Conservation (phyloP, 768 basidiomycete genomes). For the Psilocybe subaeruginosa region DNA sequence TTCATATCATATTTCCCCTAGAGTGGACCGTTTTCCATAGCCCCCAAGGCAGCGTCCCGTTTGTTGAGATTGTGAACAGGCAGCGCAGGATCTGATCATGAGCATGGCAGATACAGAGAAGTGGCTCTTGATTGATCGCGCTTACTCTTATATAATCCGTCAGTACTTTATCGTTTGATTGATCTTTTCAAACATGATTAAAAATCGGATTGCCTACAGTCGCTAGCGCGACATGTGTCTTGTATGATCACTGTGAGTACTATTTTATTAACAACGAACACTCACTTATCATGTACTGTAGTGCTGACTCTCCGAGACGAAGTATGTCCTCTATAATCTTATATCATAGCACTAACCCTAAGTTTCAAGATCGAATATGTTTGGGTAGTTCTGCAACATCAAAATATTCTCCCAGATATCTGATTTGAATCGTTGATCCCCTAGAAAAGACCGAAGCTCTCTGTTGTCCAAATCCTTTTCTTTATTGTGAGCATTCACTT, state of each 20-base stretch:
- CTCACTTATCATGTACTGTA: not conserved
- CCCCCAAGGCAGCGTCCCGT: too few relatives aligned
- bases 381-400: not conserved
- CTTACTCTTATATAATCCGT: not conserved
- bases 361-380: not conserved
- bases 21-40: too few relatives aligned
- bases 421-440: not conserved
- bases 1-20: too few relatives aligned
- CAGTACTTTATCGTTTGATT: not conserved
- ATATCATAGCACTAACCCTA: not conserved
- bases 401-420: too few relatives aligned
- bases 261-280: not conserved
- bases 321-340: not conserved
- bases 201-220: not conserved
- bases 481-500: not conserved
- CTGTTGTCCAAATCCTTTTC: conserved; percentile 6
- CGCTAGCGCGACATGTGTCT: not conserved
- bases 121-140: not conserved
- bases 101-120: not conserved
- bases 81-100: too few relatives aligned
- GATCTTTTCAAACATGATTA: not conserved
- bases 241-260: conserved; percentile 4
- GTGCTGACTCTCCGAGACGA: not conserved
- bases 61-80: not conserved
- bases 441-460: conserved; percentile 5